Conservation (phyloP, 768 basidiomycete genomes). For the Boletus tomentosulus region DNA sequence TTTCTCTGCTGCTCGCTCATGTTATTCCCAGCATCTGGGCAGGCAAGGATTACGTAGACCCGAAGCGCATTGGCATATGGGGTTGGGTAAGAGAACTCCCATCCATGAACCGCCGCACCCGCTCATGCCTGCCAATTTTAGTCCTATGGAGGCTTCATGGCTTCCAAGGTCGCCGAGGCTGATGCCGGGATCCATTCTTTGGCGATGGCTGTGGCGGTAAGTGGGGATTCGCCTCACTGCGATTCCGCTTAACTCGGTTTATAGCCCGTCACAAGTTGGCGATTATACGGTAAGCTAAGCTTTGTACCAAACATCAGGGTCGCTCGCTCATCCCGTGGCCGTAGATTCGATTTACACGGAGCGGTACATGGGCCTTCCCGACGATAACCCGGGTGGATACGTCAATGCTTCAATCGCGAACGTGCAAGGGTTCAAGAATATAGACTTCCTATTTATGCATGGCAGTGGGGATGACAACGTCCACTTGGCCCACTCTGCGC, state of each 20-base stretch:
- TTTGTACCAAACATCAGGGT: background rate
- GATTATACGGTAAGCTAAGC: slow-evolving; percentile 57
- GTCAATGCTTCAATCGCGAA: slow-evolving; percentile 82
- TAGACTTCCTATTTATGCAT: slow-evolving; percentile 82
- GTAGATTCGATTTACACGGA: slow-evolving; percentile 95
- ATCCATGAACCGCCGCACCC: background rate
- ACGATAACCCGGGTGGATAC: slow-evolving; percentile 82
- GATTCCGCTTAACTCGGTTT: slow-evolving; percentile 9
- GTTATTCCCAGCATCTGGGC: slow-evolving; percentile 63
- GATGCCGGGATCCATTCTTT: slow-evolving; percentile 86
- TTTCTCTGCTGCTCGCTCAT: background rate
- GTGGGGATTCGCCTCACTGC: slow-evolving; percentile 24
- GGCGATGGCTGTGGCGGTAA: slow-evolving; percentile 86
- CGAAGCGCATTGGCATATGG: slow-evolving; percentile 89
- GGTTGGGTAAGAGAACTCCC: slow-evolving; percentile 73
- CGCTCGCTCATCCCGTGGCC: background rate
- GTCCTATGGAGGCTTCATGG: slow-evolving; percentile 98
- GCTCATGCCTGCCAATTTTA: slow-evolving; percentile 27
- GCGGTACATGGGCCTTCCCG: slow-evolving; percentile 89
- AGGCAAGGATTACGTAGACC: slow-evolving; percentile 82
- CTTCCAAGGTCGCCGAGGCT: slow-evolving; percentile 87
- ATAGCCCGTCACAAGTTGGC: slow-evolving; percentile 87
- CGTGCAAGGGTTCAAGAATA: slow-evolving; percentile 79
- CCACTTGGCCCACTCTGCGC: slow-evolving; percentile 88
- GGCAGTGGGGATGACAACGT: slow-evolving; percentile 98